Conservation (phyloP, 345 rosid species). For the Carallia brachiata region DNA sequence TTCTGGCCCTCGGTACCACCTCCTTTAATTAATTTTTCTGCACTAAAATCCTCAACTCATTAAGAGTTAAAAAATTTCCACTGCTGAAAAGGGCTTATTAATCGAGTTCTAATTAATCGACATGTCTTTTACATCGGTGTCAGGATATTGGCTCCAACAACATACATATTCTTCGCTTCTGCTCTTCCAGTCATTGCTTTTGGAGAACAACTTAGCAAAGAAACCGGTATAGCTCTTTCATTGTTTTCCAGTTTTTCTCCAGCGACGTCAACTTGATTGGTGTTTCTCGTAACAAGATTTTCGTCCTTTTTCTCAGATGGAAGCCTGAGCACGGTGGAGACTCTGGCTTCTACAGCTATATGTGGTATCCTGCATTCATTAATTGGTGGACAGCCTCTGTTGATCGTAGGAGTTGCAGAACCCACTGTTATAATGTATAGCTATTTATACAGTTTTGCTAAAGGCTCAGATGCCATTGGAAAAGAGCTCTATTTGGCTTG, state of each 20-base stretch:
- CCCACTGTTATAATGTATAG: conserved; percentile 43
- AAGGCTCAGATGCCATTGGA: conserved; percentile 24
- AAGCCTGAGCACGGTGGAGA: conserved; percentile 55
- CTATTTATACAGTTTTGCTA: conserved; percentile 36
- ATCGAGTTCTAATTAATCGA: neutral
- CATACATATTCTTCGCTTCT: conserved; percentile 64
- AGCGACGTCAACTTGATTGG: neutral
- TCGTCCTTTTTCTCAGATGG: conserved; percentile 37
- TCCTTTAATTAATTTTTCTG: neutral
- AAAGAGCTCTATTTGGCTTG: conserved; percentile 35
- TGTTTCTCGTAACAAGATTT: neutral
- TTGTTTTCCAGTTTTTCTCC: neutral
- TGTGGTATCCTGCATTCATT: conserved; percentile 61
- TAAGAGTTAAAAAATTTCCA: neutral
- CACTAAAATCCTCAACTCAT: neutral
- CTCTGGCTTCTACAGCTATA: conserved; percentile 59
- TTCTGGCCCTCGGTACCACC: conserved; percentile 48
- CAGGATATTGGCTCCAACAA: conserved; percentile 70
- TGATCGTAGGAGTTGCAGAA: conserved; percentile 45
- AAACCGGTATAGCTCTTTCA: conserved; percentile 38
- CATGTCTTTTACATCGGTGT: neutral
- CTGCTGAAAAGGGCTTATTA: neutral
- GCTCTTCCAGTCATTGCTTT: conserved; percentile 73
- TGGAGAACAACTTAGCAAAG: conserved; percentile 60
- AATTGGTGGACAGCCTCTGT: conserved; percentile 46